phyloP scores from a whole-genome alignment of 2,329 filamentous ascomycete species.

The Curvularia sp. region DNA sequence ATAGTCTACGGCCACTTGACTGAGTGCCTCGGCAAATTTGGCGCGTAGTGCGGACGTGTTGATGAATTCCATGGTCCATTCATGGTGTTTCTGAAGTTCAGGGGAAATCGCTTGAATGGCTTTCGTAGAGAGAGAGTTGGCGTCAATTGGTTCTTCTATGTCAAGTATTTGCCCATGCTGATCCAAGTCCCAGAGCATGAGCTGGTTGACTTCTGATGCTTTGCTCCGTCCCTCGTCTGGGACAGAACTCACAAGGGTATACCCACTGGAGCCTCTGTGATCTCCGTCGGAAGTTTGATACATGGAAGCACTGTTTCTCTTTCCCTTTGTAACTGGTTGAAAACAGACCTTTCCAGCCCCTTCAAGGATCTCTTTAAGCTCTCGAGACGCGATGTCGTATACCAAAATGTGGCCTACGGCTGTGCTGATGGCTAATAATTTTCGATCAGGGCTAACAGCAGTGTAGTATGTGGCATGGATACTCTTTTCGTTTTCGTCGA shows the following conservation, averaged over 20 bases:
- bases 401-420: not conserved
- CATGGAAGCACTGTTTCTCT: not conserved
- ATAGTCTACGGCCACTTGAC: conserved; percentile 28
- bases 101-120: conserved; percentile 37
- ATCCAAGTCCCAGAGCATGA: not conserved
- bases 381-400: not conserved
- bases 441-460: not conserved
- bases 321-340: not conserved
- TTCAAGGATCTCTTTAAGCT: not conserved
- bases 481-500: not conserved
- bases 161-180: not conserved
- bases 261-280: not conserved
- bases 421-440: not conserved
- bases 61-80: conserved; percentile 38
- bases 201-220: not conserved
- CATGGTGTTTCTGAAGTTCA: conserved; percentile 33
- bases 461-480: not conserved
- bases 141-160: conserved; percentile 23
- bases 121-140: conserved; percentile 29
- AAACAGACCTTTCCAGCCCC: not conserved
- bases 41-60: conserved; percentile 25
- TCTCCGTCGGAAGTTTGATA: not conserved
- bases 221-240: not conserved
- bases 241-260: not conserved
- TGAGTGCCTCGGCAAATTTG: conserved; percentile 31